phyloP scores from a whole-genome alignment of 1,139 yeast genomes.

The Yarrowia galli region DNA sequence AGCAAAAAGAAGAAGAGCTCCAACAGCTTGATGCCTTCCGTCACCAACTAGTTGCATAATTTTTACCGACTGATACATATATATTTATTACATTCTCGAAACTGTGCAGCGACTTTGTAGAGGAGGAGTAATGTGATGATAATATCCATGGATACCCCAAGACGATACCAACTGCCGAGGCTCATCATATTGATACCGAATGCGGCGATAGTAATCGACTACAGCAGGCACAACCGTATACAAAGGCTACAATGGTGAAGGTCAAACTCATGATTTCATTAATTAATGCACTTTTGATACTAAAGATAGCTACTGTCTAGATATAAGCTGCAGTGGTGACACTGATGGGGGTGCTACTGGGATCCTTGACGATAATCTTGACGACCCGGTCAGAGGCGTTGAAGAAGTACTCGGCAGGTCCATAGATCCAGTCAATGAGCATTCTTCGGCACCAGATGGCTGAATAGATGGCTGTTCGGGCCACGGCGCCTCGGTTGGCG shows the following conservation, averaged over 20 bases:
- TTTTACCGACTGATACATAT: constrained; percentile 19
- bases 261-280: background rate
- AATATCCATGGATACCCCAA: too few relatives aligned
- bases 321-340: constrained; percentile 30
- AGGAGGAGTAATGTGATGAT: background rate
- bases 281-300: too few relatives aligned
- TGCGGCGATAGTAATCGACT: too few relatives aligned
- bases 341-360: constrained; percentile 22
- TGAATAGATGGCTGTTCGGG: constrained; percentile 10
- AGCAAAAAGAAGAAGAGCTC: constrained; percentile 20
- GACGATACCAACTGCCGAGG: too few relatives aligned
- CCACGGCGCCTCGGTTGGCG: background rate
- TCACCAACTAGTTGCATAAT: constrained; percentile 27
- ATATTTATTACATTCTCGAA: constrained; percentile 30
- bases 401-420: constrained; percentile 34
- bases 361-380: constrained; percentile 27
- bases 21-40: constrained; percentile 15
- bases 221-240: too few relatives aligned
- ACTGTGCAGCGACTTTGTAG: background rate
- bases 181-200: too few relatives aligned
- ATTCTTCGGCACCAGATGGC: constrained; percentile 29
- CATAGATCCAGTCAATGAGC: constrained; percentile 37
- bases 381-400: constrained; percentile 25
- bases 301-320: background rate
- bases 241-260: too few relatives aligned